A percentile compares a stretch with the other conserved stretches of the same genome.
Conservation (phyloP, 345 rosid species). For the Theobroma cacao region DNA sequence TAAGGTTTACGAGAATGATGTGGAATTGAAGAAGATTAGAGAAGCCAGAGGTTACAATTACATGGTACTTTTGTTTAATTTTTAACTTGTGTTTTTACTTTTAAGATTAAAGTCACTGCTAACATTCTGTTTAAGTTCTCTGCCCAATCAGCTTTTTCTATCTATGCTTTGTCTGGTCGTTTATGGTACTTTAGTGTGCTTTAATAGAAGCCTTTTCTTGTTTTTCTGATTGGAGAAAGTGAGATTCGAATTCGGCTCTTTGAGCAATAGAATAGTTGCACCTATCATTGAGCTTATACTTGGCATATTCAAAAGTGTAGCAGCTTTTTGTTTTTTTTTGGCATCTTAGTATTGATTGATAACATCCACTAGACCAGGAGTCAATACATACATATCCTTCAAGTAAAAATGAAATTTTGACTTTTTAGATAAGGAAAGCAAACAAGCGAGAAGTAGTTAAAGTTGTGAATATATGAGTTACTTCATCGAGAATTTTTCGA, state of each 20-base stretch:
- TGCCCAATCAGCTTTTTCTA: not conserved
- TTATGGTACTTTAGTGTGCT: not conserved
- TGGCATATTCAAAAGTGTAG: not conserved
- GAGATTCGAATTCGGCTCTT: not conserved
- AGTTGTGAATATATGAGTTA: not conserved
- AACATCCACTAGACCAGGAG: not conserved
- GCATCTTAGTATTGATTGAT: not conserved
- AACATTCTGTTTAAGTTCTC: not conserved
- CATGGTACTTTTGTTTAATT: constrained; percentile 43
- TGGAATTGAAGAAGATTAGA: constrained; percentile 57
- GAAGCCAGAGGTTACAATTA: constrained; percentile 80
- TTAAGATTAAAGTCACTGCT: not conserved
- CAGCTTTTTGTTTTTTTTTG: not conserved
- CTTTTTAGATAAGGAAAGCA: not conserved
- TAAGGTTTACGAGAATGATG: constrained; percentile 65
- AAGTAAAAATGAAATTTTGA: not conserved
- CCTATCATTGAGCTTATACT: not conserved
- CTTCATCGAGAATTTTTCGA: not conserved
- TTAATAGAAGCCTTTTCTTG: not conserved
- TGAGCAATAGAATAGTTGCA: not conserved
- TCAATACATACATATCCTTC: not conserved
- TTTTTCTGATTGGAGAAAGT: not conserved
- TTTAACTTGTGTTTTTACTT: not conserved
- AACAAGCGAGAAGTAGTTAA: not conserved
- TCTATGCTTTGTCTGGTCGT: not conserved